Evolutionary conservation across 2,329 filamentous ascomycete species (phyloP).

Genomic region (Colletotrichum musae): DNA sequence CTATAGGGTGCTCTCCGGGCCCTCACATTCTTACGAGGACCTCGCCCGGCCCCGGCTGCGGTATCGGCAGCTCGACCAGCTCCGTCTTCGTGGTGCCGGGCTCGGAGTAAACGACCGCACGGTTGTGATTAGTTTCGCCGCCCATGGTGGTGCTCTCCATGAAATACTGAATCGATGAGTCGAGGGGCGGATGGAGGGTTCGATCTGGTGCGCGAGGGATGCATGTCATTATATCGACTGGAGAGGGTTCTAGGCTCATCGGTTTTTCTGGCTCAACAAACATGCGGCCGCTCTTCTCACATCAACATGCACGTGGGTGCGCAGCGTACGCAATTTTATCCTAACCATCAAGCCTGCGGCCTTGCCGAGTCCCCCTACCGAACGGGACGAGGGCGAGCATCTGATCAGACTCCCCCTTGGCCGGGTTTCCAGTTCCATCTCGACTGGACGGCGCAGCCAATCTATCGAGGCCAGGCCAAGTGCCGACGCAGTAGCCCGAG

Average conservation of each 20-base stretch:
- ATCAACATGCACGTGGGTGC: no score
- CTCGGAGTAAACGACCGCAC: conserved; percentile 45
- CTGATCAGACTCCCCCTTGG: no score
- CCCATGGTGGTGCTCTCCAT: conserved; percentile 31
- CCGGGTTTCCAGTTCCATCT: background rate
- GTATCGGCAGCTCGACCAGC: conserved; percentile 45
- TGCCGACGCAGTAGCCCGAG: conserved; percentile 24
- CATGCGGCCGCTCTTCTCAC: no score
- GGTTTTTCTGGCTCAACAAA: background rate
- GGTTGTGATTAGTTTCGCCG: conserved; percentile 40
- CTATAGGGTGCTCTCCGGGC: background rate
- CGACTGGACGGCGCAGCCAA: conserved; percentile 7
- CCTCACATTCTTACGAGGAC: conserved; percentile 45
- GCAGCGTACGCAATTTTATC: no score
- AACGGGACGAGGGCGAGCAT: no score
- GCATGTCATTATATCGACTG: conserved; percentile 29
- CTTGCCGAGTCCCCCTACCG: background rate
- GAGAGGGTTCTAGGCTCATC: background rate
- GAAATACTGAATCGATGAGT: conserved; percentile 9
- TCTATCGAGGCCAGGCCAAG: conserved; percentile 7
- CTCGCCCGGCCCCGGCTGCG: conserved; percentile 45
- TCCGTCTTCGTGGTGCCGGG: conserved; percentile 46
- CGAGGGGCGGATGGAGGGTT: background rate
- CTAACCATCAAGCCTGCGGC: no score
- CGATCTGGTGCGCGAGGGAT: conserved; percentile 13